phyloP scores from a whole-genome alignment of 2,329 filamentous ascomycete genomes.

The Mycogone perniciosa region DNA sequence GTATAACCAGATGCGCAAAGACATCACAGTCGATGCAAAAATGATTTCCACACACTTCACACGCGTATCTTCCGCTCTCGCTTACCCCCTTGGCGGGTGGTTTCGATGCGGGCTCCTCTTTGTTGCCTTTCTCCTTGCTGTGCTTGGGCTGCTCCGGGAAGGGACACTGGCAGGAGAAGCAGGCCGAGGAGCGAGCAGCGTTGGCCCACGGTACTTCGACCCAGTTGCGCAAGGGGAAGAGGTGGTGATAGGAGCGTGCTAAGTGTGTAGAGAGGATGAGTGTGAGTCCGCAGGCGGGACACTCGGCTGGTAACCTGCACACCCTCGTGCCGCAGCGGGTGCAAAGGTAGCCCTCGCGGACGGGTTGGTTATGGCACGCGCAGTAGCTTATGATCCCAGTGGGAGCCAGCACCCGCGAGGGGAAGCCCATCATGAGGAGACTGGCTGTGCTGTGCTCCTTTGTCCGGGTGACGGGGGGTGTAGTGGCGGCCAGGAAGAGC shows the following conservation, averaged over 20 bases:
- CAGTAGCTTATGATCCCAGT: slow-evolving; percentile 65
- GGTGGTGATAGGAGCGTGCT: slow-evolving; percentile 85
- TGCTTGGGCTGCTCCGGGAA: slow-evolving; percentile 52
- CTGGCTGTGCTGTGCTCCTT: slow-evolving; percentile 52
- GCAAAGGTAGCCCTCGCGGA: slow-evolving; percentile 81
- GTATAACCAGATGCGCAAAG: slow-evolving; percentile 86
- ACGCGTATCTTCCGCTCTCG: slow-evolving; percentile 84
- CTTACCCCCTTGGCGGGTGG: slow-evolving; percentile 57
- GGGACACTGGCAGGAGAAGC: slow-evolving; percentile 67
- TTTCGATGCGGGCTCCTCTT: slow-evolving; percentile 18
- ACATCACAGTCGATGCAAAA: slow-evolving; percentile 99
- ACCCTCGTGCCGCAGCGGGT: slow-evolving; percentile 85
- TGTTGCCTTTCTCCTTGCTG: slow-evolving; percentile 9
- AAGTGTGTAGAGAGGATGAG: slow-evolving; percentile 91
- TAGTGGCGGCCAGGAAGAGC: slow-evolving; percentile 81
- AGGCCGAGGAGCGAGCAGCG: slow-evolving; percentile 57
- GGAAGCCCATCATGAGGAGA: slow-evolving; percentile 97
- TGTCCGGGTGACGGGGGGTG: slow-evolving; percentile 75
- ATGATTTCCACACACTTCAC: slow-evolving; percentile 77
- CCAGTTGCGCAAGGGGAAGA: slow-evolving; percentile 89
- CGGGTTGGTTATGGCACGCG: slow-evolving; percentile 81
- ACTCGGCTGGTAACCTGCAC: slow-evolving; percentile 83
- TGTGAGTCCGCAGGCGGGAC: slow-evolving; percentile 83
- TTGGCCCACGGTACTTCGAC: slow-evolving; percentile 77
- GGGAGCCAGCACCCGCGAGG: slow-evolving; percentile 71